phyloP scores from a whole-genome alignment of 306 rosid genomes.

The Biancaea sappan region DNA sequence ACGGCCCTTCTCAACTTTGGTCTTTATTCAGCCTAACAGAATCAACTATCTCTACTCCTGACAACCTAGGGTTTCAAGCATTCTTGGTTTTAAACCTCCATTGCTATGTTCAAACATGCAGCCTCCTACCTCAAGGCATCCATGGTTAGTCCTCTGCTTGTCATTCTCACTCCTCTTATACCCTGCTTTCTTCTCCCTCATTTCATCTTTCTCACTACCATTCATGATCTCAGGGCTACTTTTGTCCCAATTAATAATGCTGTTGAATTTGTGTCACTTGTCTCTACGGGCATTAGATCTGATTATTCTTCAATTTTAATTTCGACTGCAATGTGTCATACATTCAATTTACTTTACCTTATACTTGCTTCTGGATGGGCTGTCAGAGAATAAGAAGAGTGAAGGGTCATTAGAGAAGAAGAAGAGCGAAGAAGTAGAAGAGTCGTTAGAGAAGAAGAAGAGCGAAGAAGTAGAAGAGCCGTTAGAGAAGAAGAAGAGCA shows the following conservation, averaged over 20 bases:
- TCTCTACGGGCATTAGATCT: constrained; percentile 28
- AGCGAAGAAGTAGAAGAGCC: no score
- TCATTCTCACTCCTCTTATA: neutral
- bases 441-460: no score
- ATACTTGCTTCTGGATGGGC: neutral
- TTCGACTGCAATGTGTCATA: neutral
- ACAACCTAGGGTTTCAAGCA: neutral
- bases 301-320: neutral
- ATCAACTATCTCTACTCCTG: neutral
- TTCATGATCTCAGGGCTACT: neutral
- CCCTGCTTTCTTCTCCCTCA: neutral
- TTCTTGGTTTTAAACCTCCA: neutral
- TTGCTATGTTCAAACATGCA: constrained; percentile 54
- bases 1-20: neutral
- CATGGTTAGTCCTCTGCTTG: constrained; percentile 50
- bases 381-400: no score
- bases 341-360: neutral
- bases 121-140: constrained; percentile 62
- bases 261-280: neutral
- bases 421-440: no score
- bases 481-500: no score
- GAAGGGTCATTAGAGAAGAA: no score
- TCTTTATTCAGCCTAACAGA: neutral
- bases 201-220: constrained; percentile 1
- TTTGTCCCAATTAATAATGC: neutral